These are phyloP conservation scores for Tuber umbilicatum DNA, from an alignment of 495 filamentous ascomycete genomes.

Conservation along the genomic window DNA sequence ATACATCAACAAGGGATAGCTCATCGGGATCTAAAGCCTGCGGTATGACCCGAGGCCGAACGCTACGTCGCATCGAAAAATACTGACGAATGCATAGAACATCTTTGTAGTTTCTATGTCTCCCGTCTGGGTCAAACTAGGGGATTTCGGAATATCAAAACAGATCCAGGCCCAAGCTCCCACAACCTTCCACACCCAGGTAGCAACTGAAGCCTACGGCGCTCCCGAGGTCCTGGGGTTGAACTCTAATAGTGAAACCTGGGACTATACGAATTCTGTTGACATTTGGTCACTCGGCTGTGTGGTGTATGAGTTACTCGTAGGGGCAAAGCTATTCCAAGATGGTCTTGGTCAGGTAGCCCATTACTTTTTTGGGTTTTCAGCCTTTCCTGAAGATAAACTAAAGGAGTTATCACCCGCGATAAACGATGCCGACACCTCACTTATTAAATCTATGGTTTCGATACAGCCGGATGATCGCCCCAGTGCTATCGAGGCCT, in stretches of 20 bases:
- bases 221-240: background rate
- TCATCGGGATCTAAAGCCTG: slow-evolving; percentile 14
- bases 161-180: background rate
- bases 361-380: too few relatives aligned
- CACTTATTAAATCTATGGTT: background rate
- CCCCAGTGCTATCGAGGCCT: too few relatives aligned
- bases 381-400: too few relatives aligned
- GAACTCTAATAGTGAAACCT: background rate
- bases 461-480: too few relatives aligned
- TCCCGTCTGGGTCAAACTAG: background rate
- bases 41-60: too few relatives aligned
- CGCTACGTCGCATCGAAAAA: too few relatives aligned
- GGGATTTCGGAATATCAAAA: slow-evolving; percentile 8
- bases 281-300: slow-evolving; percentile 19
- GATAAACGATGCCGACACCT: background rate
- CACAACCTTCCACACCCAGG: background rate
- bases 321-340: too few relatives aligned
- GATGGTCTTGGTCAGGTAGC: too few relatives aligned
- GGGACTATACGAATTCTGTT: background rate
- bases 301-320: background rate
- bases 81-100: too few relatives aligned
- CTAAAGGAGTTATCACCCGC: background rate
- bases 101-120: too few relatives aligned
- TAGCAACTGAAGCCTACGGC: background rate
- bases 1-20: slow-evolving; percentile 11